These are phyloP conservation scores for Discostella stelligeroides DNA, from an alignment of 108 stramenopile species.

Conservation along the genomic window DNA sequence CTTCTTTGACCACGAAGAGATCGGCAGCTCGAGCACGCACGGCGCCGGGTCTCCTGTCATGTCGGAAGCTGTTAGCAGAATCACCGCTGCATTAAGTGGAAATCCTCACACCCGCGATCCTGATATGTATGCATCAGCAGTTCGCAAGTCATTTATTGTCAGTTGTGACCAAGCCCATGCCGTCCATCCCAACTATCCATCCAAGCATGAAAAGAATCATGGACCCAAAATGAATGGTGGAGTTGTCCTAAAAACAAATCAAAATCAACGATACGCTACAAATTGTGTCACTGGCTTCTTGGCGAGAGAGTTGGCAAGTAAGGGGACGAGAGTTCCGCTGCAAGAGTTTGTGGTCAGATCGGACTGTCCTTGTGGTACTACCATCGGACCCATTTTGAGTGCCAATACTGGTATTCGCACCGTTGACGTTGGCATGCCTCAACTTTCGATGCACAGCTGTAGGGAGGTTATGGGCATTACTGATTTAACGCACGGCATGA, in stretches of 20 bases:
- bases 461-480: constrained; percentile 88
- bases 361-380: constrained; percentile 92
- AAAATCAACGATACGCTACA: constrained; percentile 91
- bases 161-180: constrained; percentile 95
- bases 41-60: constrained; percentile 95
- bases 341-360: constrained; percentile 86
- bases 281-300: constrained; percentile 89
- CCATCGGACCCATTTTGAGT: constrained; percentile 91
- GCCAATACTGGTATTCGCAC: constrained; percentile 88
- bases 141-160: constrained; percentile 77
- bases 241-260: constrained; percentile 92
- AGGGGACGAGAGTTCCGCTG: constrained; percentile 51
- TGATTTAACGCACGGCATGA: constrained; percentile 73
- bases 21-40: constrained; percentile 81
- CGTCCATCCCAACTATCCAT: constrained; percentile 90
- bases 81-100: constrained; percentile 68
- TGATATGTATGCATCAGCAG: constrained; percentile 58
- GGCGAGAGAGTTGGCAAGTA: constrained; percentile 81
- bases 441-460: constrained; percentile 90
- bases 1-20: constrained; percentile 97
- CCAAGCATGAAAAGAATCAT: constrained; percentile 89
- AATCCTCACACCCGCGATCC: constrained; percentile 48
- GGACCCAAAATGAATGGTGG: constrained; percentile 89
- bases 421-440: constrained; percentile 95
- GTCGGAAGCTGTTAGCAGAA: constrained; percentile 76